Evolutionary conservation across 2,329 filamentous ascomycete species (phyloP).

Genomic region (Monilinia vaccinii-corymbosi): DNA sequence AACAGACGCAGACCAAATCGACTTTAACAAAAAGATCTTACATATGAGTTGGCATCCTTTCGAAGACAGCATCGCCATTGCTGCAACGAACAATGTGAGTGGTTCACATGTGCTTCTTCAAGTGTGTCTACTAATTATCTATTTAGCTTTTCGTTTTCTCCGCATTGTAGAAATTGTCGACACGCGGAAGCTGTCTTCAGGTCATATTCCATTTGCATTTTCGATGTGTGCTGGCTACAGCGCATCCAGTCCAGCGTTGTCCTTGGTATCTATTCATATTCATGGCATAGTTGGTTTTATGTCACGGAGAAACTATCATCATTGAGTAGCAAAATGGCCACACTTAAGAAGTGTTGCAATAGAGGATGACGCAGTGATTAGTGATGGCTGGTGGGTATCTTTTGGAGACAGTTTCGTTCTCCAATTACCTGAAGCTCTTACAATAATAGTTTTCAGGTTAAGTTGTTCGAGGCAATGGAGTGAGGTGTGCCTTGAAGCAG

Average conservation of each 20-base stretch:
- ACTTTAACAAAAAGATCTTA: slow-evolving; percentile 99
- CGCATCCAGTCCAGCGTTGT: slow-evolving; percentile 17
- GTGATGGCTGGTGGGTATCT: slow-evolving; percentile 19
- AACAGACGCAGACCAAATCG: slow-evolving; percentile 97
- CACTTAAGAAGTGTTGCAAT: slow-evolving; percentile 13
- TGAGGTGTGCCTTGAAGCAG: slow-evolving; percentile 15
- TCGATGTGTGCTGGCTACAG: slow-evolving; percentile 24
- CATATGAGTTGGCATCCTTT: slow-evolving; percentile 99
- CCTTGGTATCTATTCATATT: slow-evolving; percentile 19
- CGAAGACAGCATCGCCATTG: slow-evolving; percentile 98
- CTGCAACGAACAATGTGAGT: slow-evolving; percentile 97
- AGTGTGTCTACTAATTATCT: slow-evolving; percentile 13
- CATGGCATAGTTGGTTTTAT: slow-evolving; percentile 20
- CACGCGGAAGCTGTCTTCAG: slow-evolving; percentile 23
- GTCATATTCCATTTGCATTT: slow-evolving; percentile 28
- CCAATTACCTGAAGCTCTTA: slow-evolving; percentile 14
- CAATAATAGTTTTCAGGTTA: slow-evolving; percentile 11
- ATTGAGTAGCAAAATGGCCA: slow-evolving; percentile 19
- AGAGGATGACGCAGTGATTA: slow-evolving; percentile 9
- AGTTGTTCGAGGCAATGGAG: slow-evolving; percentile 6
- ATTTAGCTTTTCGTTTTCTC: slow-evolving; percentile 68
- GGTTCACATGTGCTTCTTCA: not conserved
- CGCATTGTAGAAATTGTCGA: slow-evolving; percentile 47
- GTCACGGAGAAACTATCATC: slow-evolving; percentile 20
- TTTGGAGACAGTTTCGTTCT: slow-evolving; percentile 15